Evolutionary conservation across 73 alveolate genomes (phyloP), one percentile per base, ranked within the genome.

Genomic region (Paraurostyla sp.): DNA sequence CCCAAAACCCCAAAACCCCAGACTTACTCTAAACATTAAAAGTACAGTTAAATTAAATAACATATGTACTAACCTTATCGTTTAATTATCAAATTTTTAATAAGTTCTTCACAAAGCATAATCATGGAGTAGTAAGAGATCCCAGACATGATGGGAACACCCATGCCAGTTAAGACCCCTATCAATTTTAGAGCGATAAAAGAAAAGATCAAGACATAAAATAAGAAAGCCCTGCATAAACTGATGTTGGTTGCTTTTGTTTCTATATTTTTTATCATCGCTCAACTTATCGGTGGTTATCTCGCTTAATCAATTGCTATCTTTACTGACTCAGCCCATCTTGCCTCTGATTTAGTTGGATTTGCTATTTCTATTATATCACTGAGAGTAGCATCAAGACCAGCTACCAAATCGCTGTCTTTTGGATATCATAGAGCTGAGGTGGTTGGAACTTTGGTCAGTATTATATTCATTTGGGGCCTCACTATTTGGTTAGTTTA

Each of bases 281-380:
- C 78, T 52, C 95, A 97, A 91, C 87, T 96, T 29, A 92, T 93
- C 27, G 99, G 99, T n/a, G 99, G 99, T 11, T 78, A 90, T 59
- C 76, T 97, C 52, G 97, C 99, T 22, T 82, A 92, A 46, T 92
- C 98, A 52, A 71, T 98, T 15, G 99, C 99, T 22, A 96, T 98
- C 76, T 87, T 98, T 94, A 94, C 99, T 36, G 99, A 98, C 92
- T 98, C 99, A 15, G 99, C 99, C 20, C 99, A 98, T 93, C 76
- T 98, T 84, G 94, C 93, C 52, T 95, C 98, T 46, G 99, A 94
- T 80, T 84, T 94, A 85, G 88, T 96, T 40, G 99, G 99, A 0
- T 97, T 97, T 84, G 80, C 90, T 16, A 97, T 97, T 87, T 93
- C 98, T 4, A 93, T 98, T 51, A 65, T 94, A 62, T 89, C 99